Percentiles rank a stretch among this genome's conserved stretches.
phyloP scores from a whole-genome alignment of 2,329 filamentous ascomycete species.

The Cladosporium sphaerospermum region DNA sequence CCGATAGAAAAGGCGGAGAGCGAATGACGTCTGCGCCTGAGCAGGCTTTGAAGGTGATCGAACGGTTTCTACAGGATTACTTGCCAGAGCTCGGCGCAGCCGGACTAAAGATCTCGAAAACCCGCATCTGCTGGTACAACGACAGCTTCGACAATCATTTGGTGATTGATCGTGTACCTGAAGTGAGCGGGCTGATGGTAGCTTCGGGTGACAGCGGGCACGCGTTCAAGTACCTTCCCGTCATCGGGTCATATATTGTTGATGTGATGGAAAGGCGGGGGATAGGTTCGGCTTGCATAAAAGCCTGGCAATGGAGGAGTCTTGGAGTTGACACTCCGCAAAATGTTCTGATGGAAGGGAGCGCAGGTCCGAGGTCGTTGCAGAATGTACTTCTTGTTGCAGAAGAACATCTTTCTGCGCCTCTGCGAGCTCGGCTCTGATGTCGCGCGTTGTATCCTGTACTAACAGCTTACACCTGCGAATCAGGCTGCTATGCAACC shows the following conservation, averaged over 20 bases:
- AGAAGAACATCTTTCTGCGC: background rate
- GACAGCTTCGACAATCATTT: slow-evolving; percentile 36
- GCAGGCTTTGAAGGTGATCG: background rate
- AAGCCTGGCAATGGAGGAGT: background rate
- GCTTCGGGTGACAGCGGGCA: slow-evolving; percentile 28
- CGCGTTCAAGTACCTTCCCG: slow-evolving; percentile 30
- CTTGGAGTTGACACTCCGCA: background rate
- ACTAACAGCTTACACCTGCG: too few species aligned
- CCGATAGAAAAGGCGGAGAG: background rate
- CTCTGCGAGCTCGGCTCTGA: too few species aligned
- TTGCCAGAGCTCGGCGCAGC: slow-evolving; percentile 28
- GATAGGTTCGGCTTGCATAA: background rate
- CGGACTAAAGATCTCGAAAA: slow-evolving; percentile 32
- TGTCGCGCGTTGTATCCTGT: too few species aligned
- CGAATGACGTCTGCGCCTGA: background rate
- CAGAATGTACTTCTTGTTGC: background rate
- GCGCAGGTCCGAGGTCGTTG: background rate
- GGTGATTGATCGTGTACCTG: slow-evolving; percentile 23
- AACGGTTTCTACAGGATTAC: slow-evolving; percentile 37
- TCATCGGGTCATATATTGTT: slow-evolving; percentile 25
- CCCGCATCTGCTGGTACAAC: slow-evolving; percentile 47
- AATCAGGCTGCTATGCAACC: too few species aligned
- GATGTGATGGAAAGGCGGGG: slow-evolving; percentile 16
- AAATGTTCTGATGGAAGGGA: background rate
- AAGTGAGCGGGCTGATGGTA: slow-evolving; percentile 20